These are phyloP conservation scores for Cotoneaster glaucophyllus DNA, from an alignment of 306 rosid species.

Conservation along the genomic window DNA sequence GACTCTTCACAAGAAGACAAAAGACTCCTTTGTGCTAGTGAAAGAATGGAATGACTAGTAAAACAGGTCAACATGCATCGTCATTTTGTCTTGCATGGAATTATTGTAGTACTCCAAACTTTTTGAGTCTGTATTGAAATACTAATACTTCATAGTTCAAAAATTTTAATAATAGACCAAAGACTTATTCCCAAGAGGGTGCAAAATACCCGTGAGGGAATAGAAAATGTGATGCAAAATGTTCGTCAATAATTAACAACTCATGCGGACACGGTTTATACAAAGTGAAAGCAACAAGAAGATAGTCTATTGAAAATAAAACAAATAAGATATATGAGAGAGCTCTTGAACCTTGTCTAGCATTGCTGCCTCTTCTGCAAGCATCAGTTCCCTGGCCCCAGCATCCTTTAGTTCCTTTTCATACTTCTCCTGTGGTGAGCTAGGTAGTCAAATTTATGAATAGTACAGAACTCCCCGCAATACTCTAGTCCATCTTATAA, in stretches of 20 bases:
- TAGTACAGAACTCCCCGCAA: constrained; percentile 18
- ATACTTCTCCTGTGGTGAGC: constrained; percentile 52
- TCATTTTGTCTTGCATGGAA: neutral
- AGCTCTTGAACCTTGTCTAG: constrained; percentile 60
- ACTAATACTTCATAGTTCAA: too few relatives aligned
- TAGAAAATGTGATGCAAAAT: too few relatives aligned
- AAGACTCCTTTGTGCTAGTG: too few relatives aligned
- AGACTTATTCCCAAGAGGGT: too few relatives aligned
- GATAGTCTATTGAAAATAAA: neutral
- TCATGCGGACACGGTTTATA: neutral
- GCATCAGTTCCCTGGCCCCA: constrained; percentile 80
- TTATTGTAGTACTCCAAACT: neutral
- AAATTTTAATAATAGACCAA: too few relatives aligned
- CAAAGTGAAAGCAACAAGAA: neutral
- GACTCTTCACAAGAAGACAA: neutral
- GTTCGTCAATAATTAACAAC: neutral
- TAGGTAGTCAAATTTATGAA: constrained; percentile 9
- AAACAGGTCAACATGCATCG: neutral
- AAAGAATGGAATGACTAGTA: neutral
- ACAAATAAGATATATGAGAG: constrained; percentile 1
- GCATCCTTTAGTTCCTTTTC: constrained; percentile 89
- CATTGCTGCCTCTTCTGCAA: constrained; percentile 88
- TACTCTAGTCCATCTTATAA: constrained; percentile 6
- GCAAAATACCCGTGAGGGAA: too few relatives aligned
- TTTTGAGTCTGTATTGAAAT: too few relatives aligned